Conservation (phyloP, 768 basidiomycete genomes). For the Leccinum disarticulatum region DNA sequence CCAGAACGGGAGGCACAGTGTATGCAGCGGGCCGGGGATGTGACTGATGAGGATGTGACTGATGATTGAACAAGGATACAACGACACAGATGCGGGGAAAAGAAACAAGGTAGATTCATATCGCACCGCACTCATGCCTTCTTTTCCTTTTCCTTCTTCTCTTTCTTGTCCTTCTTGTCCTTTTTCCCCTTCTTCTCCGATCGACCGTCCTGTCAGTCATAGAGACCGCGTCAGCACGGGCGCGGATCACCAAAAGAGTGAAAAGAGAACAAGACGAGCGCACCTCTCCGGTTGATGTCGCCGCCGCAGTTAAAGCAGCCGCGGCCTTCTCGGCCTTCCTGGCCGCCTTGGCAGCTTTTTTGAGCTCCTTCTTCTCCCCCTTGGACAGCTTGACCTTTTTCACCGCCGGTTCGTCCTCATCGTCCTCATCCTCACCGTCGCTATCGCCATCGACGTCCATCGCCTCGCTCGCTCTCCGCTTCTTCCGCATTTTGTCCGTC, state of each 20-base stretch:
- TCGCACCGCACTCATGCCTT: constrained; percentile 35
- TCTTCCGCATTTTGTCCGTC: constrained; percentile 38
- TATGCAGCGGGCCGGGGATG: not conserved
- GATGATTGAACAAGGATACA: constrained; percentile 1
- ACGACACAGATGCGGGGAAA: not conserved
- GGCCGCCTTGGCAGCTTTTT: constrained; percentile 71
- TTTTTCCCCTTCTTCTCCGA: constrained; percentile 35
- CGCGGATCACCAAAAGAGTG: not conserved
- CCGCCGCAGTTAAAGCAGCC: constrained; percentile 13
- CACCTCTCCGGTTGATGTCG: constrained; percentile 34
- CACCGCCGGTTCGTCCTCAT: constrained; percentile 46
- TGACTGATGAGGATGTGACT: no score
- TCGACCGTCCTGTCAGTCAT: constrained; percentile 29
- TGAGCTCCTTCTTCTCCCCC: constrained; percentile 84
- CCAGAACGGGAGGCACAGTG: not conserved
- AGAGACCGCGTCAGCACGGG: not conserved
- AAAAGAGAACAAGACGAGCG: constrained; percentile 21
- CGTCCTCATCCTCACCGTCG: constrained; percentile 22
- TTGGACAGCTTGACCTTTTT: constrained; percentile 81
- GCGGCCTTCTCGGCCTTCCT: constrained; percentile 46
- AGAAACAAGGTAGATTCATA: not conserved
- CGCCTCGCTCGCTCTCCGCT: constrained; percentile 65
- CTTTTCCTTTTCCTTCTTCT: constrained; percentile 50
- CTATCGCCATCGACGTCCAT: constrained; percentile 63
- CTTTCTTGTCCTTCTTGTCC: constrained; percentile 40